Evolutionary conservation across 2,329 filamentous ascomycete genomes (phyloP).

Genomic region (Tolypocladium inflatum): DNA sequence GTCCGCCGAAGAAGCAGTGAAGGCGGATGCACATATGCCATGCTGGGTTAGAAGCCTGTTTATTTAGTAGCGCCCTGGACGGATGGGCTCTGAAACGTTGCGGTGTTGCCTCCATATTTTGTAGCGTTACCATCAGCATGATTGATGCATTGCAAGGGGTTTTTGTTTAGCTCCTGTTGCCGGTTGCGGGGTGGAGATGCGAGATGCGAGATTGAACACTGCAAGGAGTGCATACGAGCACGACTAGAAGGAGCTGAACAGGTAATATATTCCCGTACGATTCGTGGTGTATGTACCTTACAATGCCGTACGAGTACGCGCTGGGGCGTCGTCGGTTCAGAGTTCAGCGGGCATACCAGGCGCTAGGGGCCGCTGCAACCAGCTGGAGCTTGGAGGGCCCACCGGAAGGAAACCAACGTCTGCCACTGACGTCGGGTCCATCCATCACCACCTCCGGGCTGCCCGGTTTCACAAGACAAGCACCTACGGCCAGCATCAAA

Average conservation of each 20-base stretch:
- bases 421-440: background rate
- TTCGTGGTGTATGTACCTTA: no score
- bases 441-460: background rate
- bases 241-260: no score
- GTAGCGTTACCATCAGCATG: no score
- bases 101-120: no score
- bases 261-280: no score
- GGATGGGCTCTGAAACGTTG: no score
- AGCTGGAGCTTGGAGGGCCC: background rate
- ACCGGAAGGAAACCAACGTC: background rate
- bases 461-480: background rate
- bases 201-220: no score
- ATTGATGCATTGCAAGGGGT: no score
- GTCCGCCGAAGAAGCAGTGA: constrained; percentile 18
- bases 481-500: background rate
- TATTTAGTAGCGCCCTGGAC: background rate
- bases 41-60: background rate
- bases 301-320: background rate
- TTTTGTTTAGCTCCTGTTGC: no score
- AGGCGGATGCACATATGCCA: background rate
- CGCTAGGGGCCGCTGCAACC: background rate
- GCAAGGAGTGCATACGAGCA: no score
- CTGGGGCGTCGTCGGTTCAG: background rate
- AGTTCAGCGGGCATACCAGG: background rate
- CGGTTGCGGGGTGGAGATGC: no score